Percentiles rank a stretch among this genome's conserved stretches.
Evolutionary conservation across 2,329 filamentous ascomycete genomes (phyloP).

Genomic region (Allantophomopsis lycopodina): DNA sequence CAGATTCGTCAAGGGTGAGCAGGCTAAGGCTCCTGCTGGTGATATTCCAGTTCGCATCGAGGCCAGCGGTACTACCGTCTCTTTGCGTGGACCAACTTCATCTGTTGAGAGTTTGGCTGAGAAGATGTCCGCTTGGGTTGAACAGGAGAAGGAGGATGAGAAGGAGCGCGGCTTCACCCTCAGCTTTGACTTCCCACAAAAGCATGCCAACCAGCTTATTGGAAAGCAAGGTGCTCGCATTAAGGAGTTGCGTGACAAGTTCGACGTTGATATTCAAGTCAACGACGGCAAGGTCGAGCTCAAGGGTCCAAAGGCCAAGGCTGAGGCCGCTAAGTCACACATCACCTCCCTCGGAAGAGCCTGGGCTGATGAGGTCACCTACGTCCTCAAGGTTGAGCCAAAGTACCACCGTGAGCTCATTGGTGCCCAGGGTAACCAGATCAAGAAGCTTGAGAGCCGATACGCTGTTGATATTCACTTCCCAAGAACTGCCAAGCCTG

Average conservation of each 20-base stretch:
- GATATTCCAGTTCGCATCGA: conserved; percentile 47
- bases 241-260: conserved; percentile 49
- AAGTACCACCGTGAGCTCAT: conserved; percentile 94
- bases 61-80: conserved; percentile 45
- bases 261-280: conserved; percentile 69
- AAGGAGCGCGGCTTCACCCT: conserved; percentile 81
- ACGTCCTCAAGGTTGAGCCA: conserved; percentile 78
- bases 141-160: conserved; percentile 83
- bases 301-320: conserved; percentile 91
- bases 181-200: conserved; percentile 87
- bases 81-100: conserved; percentile 62
- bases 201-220: conserved; percentile 77
- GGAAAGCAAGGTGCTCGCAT: conserved; percentile 56
- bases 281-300: conserved; percentile 90
- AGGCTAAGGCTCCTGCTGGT: conserved; percentile 38
- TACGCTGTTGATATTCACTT: conserved; percentile 96
- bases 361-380: conserved; percentile 81
- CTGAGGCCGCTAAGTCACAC: conserved; percentile 70
- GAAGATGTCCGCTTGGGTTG: conserved; percentile 68
- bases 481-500: conserved; percentile 52
- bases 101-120: conserved; percentile 57
- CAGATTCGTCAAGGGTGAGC: conserved; percentile 51
- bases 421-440: conserved; percentile 72
- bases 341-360: conserved; percentile 69
- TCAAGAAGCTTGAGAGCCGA: conserved; percentile 81